phyloP scores from a whole-genome alignment of 2,329 filamentous ascomycete genomes.

The Aspergillus ruber region DNA sequence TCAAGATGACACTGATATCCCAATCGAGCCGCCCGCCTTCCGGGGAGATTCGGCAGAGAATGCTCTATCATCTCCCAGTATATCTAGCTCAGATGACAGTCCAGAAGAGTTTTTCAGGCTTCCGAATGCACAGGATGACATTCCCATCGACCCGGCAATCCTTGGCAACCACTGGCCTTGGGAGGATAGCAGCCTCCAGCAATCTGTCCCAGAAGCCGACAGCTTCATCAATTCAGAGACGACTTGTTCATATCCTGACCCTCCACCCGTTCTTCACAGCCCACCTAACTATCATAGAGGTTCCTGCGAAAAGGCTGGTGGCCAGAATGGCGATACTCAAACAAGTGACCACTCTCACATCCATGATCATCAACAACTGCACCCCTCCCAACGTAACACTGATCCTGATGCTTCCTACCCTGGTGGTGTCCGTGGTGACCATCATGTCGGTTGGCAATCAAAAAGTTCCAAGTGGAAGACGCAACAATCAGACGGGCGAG shows the following conservation, averaged over 20 bases:
- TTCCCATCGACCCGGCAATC: no score
- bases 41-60: no score
- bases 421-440: neutral
- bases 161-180: no score
- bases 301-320: constrained; percentile 1
- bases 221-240: constrained; percentile 7
- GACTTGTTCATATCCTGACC: neutral
- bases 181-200: no score
- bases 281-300: constrained; percentile 1
- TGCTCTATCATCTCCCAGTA: no score
- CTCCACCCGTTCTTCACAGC: no score
- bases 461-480: constrained; percentile 4
- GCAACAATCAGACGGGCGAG: neutral
- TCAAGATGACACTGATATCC: no score
- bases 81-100: no score
- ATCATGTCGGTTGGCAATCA: neutral
- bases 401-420: neutral
- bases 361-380: constrained; percentile 7
- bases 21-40: no score
- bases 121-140: no score
- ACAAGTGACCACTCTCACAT: constrained; percentile 2
- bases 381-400: neutral
- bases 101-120: no score
- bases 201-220: no score
- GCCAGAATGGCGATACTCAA: constrained; percentile 3